Evolutionary conservation across 2,329 filamentous ascomycete species (phyloP).

Genomic region (Furcasterigmium furcatum): DNA sequence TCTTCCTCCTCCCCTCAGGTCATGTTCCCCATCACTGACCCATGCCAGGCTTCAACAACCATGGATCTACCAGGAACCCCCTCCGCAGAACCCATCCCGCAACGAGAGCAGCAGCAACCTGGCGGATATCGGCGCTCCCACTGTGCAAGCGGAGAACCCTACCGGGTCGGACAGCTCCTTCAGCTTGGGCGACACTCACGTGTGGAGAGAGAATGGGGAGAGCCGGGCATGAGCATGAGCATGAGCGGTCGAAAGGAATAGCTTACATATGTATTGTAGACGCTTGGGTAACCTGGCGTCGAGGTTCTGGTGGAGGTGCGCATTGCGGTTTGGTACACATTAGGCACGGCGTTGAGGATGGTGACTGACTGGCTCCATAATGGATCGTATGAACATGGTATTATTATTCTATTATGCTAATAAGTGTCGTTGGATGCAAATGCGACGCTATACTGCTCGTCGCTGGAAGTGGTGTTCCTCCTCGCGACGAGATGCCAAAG

Average conservation of each 20-base stretch:
- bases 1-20: neutral
- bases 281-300: too few relatives aligned
- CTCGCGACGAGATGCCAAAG: too few relatives aligned
- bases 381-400: too few relatives aligned
- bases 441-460: too few relatives aligned
- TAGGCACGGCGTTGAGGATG: neutral
- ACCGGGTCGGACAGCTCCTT: slow-evolving; percentile 39
- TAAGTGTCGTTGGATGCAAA: neutral
- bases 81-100: slow-evolving; percentile 23
- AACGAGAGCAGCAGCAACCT: slow-evolving; percentile 10
- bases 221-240: neutral
- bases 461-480: too few relatives aligned
- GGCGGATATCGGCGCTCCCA: slow-evolving; percentile 4
- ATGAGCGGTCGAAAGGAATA: too few relatives aligned
- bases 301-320: too few relatives aligned
- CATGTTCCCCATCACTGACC: slow-evolving; percentile 7
- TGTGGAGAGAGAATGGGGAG: slow-evolving; percentile 35
- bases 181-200: slow-evolving; percentile 47
- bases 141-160: slow-evolving; percentile 13
- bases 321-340: neutral
- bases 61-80: slow-evolving; percentile 63
- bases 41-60: slow-evolving; percentile 57
- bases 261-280: too few relatives aligned
- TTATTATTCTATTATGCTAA: too few relatives aligned
- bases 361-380: neutral